Evolutionary conservation across 805 yeast species (phyloP).

Genomic region (Sugiyamaella qingdaonensis): DNA sequence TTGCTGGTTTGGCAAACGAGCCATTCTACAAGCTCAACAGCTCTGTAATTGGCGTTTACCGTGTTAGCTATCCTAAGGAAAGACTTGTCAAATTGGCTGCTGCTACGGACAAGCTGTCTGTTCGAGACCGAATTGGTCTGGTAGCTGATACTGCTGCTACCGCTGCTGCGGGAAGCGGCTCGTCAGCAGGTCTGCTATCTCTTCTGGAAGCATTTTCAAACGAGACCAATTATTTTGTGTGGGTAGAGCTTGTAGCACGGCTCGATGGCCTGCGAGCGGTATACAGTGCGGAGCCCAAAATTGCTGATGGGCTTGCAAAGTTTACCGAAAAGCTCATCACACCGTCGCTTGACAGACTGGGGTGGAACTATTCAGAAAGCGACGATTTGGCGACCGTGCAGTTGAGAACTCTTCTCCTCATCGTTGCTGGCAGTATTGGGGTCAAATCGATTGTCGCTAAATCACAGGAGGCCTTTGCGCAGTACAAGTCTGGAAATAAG

Average conservation of each 20-base stretch:
- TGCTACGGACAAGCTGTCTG: slow-evolving; percentile 51
- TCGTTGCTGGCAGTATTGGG: slow-evolving; percentile 53
- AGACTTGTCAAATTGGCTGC: slow-evolving; percentile 68
- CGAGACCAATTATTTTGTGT: slow-evolving; percentile 51
- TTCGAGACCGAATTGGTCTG: slow-evolving; percentile 73
- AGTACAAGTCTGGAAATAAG: slow-evolving; percentile 42
- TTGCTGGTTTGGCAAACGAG: slow-evolving; percentile 17
- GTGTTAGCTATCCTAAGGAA: slow-evolving; percentile 64
- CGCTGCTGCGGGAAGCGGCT: slow-evolving; percentile 64
- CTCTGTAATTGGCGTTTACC: slow-evolving; percentile 69
- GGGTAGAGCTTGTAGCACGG: slow-evolving; percentile 50
- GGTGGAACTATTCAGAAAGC: slow-evolving; percentile 55
- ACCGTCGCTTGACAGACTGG: slow-evolving; percentile 47
- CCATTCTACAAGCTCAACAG: slow-evolving; percentile 54
- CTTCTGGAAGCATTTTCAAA: slow-evolving; percentile 36
- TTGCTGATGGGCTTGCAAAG: slow-evolving; percentile 45
- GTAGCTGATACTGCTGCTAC: slow-evolving; percentile 76
- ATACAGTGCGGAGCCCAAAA: slow-evolving; percentile 38
- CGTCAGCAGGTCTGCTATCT: slow-evolving; percentile 52
- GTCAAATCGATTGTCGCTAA: slow-evolving; percentile 44
- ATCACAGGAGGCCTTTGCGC: slow-evolving; percentile 37
- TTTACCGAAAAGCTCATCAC: slow-evolving; percentile 53
- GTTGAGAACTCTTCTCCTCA: slow-evolving; percentile 58
- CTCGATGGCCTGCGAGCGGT: slow-evolving; percentile 31
- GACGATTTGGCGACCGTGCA: slow-evolving; percentile 60